phyloP scores from a whole-genome alignment of 1,284 basidiomycete genomes.

The Gymnopus androsaceus region DNA sequence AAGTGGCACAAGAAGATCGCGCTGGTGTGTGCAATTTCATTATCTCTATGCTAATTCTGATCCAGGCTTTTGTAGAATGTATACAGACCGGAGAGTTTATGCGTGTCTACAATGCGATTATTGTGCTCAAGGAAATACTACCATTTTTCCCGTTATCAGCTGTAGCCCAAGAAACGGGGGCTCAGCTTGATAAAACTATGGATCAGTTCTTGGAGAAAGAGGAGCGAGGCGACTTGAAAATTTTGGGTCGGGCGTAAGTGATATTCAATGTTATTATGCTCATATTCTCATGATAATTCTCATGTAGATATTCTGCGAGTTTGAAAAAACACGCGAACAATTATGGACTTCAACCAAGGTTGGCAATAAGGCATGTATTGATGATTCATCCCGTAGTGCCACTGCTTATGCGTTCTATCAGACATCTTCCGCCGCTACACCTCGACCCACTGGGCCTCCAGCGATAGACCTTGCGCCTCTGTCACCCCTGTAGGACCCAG shows the following conservation, averaged over 20 bases:
- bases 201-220: constrained; percentile 73
- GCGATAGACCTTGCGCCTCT: constrained; percentile 45
- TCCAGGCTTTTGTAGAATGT: constrained; percentile 62
- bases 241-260: constrained; percentile 74
- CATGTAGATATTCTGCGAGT: constrained; percentile 65
- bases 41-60: constrained; percentile 11
- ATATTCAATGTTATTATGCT: not conserved
- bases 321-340: constrained; percentile 68
- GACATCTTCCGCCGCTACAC: constrained; percentile 39
- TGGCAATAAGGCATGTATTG: constrained; percentile 7
- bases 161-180: constrained; percentile 54
- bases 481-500: constrained; percentile 39
- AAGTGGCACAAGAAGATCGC: constrained; percentile 84
- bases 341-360: constrained; percentile 54
- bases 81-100: constrained; percentile 85
- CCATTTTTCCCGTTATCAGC: constrained; percentile 81
- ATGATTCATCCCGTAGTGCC: not conserved
- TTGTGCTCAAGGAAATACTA: constrained; percentile 87
- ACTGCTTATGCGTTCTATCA: constrained; percentile 17
- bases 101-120: constrained; percentile 92
- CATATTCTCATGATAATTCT: constrained; percentile 1
- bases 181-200: constrained; percentile 63
- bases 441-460: constrained; percentile 35
- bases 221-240: constrained; percentile 80
- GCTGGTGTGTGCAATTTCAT: constrained; percentile 41